Evolutionary conservation across 1,284 basidiomycete genomes (phyloP), one percentile per base, ranked within the genome.

Genomic region (Mrakiaceae sp.): DNA sequence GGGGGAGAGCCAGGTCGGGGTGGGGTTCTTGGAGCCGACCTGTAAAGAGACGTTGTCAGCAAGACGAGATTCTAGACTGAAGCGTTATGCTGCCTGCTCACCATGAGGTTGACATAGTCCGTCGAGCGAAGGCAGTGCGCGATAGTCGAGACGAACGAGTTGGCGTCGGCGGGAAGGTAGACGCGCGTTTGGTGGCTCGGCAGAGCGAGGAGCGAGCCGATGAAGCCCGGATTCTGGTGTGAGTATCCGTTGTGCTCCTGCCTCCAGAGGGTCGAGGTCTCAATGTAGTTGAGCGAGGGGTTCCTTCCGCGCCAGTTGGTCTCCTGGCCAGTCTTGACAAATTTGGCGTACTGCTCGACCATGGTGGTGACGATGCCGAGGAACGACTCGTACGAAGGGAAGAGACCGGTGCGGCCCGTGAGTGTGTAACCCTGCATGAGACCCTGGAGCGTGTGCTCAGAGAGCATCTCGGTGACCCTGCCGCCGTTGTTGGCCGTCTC

Each of bases 321-420:
- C 73, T 93, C 88, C n/a, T 76, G 72, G 1, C 83, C 82, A 82
- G 88, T 87, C 78, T 93, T 91, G 64, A 83, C 76, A 73, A 91
- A 93, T 75, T 92, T 94, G 77, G 82, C 80, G 74, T 90, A 91
- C 75, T 92, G 90, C 50, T 76, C 72, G 44, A 77, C 73, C 78
- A 79, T 79, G 16, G 78, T 77, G 16, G 74, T 73, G 16, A 78
- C 75, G 65, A 78, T 79, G 58, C 73, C 87, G 57, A 91, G 77
- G 80, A 89, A 92, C 0, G 88, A 86, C 75, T 95, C 91, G 75
- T 94, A 94, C 56, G 84, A 87, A 2, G 90, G 89, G 83, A 94
- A 90, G 43, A 94, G 78, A 40, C 83, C 88, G 1, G 87, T 87
- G 49, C 90, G 82, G 14, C 90, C 79, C 14, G 77, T 78, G 47